Percentiles rank a stretch among this genome's conserved stretches.
phyloP scores from a whole-genome alignment of 768 basidiomycete species.

The Mycena chlorophos region DNA sequence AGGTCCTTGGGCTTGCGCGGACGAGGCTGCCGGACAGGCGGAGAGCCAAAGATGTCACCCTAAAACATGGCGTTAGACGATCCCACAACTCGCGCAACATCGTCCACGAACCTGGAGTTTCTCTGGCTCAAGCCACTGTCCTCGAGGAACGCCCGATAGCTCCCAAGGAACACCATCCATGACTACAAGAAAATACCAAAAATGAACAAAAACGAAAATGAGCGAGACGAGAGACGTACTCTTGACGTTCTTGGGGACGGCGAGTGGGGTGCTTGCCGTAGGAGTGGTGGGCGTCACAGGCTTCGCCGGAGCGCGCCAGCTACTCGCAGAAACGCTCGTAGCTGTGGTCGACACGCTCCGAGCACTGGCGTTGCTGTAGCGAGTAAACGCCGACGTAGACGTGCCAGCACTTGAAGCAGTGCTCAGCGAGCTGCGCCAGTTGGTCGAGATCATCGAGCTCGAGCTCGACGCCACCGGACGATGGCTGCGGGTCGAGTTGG shows the following conservation, averaged over 20 bases:
- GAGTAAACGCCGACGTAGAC: conserved; percentile 71
- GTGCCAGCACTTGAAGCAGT: conserved; percentile 69
- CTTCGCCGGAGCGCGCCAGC: conserved; percentile 63
- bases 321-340: conserved; percentile 73
- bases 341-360: conserved; percentile 79
- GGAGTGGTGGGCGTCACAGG: conserved; percentile 24
- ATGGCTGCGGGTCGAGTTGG: conserved; percentile 58
- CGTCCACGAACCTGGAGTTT: too few relatives aligned
- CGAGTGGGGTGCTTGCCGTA: conserved; percentile 23
- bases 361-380: conserved; percentile 73
- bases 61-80: conserved; percentile 54
- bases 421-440: conserved; percentile 79
- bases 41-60: conserved; percentile 63
- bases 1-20: conserved; percentile 67
- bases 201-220: conserved; percentile 10
- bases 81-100: too few relatives aligned
- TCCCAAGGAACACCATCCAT: conserved; percentile 80
- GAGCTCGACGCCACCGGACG: conserved; percentile 57
- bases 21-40: conserved; percentile 62
- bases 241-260: conserved; percentile 75
- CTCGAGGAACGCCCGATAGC: conserved; percentile 66
- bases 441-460: conserved; percentile 62
- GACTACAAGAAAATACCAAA: conserved; percentile 41
- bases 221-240: conserved; percentile 42
- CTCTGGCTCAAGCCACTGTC: too few relatives aligned